A percentile compares a stretch with the other conserved stretches of the same genome.
Conservation (phyloP, 164 flowering plant genomes). For the Tetrastigma voinierianum region DNA sequence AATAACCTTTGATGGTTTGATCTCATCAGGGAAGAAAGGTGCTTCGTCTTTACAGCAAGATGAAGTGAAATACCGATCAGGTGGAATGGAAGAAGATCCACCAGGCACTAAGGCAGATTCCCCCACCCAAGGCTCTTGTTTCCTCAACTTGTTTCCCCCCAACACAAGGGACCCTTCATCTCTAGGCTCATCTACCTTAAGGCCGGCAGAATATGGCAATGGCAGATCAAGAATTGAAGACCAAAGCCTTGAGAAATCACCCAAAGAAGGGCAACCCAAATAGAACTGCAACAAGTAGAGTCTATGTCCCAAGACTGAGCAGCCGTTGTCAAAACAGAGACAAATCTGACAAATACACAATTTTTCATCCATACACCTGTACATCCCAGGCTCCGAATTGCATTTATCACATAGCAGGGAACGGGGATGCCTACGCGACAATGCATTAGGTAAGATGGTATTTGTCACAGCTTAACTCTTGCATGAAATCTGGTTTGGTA, state of each 20-base stretch:
- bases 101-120: slow-evolving; percentile 26
- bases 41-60: slow-evolving; percentile 26
- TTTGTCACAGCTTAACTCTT: slow-evolving; percentile 50
- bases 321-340: slow-evolving; percentile 34
- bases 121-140: slow-evolving; percentile 27
- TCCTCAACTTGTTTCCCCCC: slow-evolving; percentile 23
- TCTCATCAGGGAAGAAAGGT: slow-evolving; percentile 20
- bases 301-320: slow-evolving; percentile 32
- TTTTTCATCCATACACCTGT: slow-evolving; percentile 54
- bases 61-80: slow-evolving; percentile 12
- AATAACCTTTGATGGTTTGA: slow-evolving; percentile 35
- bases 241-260: slow-evolving; percentile 51
- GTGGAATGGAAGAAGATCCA: slow-evolving; percentile 23
- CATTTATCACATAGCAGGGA: slow-evolving; percentile 61
- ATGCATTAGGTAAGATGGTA: slow-evolving; percentile 56
- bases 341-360: slow-evolving; percentile 53
- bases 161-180: slow-evolving; percentile 27
- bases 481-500: slow-evolving; percentile 61
- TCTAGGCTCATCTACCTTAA: too few species aligned
- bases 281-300: slow-evolving; percentile 32
- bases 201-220: too few species aligned
- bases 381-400: slow-evolving; percentile 49
- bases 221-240: too few species aligned
- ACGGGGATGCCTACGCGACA: slow-evolving; percentile 56
- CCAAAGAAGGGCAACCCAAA: slow-evolving; percentile 47